These are phyloP conservation scores for Mycena rebaudengoi DNA, from an alignment of 768 basidiomycete genomes.

Conservation along the genomic window DNA sequence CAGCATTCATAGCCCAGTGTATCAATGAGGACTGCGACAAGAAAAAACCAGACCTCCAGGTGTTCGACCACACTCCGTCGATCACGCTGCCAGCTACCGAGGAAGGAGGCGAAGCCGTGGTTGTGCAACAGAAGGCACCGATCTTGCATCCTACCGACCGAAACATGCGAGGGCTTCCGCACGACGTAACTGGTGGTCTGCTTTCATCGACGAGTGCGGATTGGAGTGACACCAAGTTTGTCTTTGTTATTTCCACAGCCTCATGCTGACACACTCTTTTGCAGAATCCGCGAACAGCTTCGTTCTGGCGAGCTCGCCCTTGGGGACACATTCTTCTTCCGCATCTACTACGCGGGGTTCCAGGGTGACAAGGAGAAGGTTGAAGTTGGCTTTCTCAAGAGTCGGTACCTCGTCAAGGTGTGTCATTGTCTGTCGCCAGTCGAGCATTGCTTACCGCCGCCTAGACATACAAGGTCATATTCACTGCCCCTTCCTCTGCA, in stretches of 20 bases:
- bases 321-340: neutral
- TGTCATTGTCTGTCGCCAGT: neutral
- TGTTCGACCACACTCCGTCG: conserved; percentile 7
- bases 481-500: conserved; percentile 9
- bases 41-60: neutral
- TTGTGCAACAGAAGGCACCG: neutral
- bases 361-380: neutral
- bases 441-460: neutral
- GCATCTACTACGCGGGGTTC: conserved; percentile 7
- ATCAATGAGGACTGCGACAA: conserved; percentile 2
- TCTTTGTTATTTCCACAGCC: neutral
- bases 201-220: neutral
- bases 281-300: neutral
- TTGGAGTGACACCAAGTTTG: neutral
- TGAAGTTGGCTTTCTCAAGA: neutral
- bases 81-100: neutral
- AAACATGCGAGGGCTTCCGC: neutral
- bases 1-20: neutral
- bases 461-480: conserved; percentile 1
- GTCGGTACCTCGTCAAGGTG: conserved; percentile 7
- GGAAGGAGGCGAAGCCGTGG: neutral
- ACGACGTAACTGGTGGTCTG: conserved; percentile 2
- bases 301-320: neutral
- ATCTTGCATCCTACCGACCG: neutral
- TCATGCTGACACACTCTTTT: neutral